Evolutionary conservation across 108 stramenopile genomes (phyloP), one percentile per base, ranked within the genome.

Genomic region (Cylindrotheca closterium): DNA sequence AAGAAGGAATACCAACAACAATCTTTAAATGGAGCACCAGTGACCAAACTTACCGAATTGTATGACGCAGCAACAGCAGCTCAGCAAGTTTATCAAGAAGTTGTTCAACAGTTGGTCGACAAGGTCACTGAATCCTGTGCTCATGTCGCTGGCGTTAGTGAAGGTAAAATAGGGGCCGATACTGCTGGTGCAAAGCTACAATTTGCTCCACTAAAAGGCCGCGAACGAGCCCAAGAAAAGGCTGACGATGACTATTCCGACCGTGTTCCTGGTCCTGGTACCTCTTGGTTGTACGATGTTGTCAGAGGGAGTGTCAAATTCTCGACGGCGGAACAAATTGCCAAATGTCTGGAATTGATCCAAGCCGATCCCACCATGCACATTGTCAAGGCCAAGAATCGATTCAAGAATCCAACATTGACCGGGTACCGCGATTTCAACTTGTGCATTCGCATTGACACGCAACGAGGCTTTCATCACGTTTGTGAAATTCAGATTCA

Each of bases 401-500:
- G 72, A 30, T 73, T 73, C 42, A 3, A 21, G 24, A 46, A 73
- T n/a, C 72, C 72, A 1, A 50, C 34, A 10, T 73, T 73, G 42
- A 73, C 65, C 28, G 72, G 72, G 2, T 73, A 73, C 32, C 72
- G 72, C 37, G 72, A 73, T 66, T 46, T 73, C 21, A 22, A 65
- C 23, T 73, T 52, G 55, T 65, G 66, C 54, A 47, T 73, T 24
- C 66, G 64, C 4, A 55, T 73, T 53, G 58, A 64, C 4, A 65
- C 31, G 25, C 25, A 23, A 27, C 64, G 59, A 54, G 64, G 37
- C 45, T n/a, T 60, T 0, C 24, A 26, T 19, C 72, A 73, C 26
- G 54, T 66, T 15, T 73, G 72, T 42, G 72, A 73, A 31, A 65
- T 73, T 34, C 72, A 73, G 46, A 65, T 73, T 15, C 72, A 73